phyloP scores from a whole-genome alignment of 306 rosid species.

The Vigna unguiculata region DNA sequence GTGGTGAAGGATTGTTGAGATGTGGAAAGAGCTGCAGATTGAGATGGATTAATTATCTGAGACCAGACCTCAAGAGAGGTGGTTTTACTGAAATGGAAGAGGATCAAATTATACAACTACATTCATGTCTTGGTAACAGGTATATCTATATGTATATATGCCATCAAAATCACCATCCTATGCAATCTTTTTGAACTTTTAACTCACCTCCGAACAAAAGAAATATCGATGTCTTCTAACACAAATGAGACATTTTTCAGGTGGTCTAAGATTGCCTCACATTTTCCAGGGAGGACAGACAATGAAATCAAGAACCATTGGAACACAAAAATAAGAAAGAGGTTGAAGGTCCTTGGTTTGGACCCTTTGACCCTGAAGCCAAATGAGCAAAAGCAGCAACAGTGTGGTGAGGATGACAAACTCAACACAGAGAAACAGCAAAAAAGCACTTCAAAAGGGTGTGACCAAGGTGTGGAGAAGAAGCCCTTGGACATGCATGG shows the following conservation, averaged over 20 bases:
- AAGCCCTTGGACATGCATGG: constrained; percentile 38
- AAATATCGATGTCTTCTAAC: constrained; percentile 28
- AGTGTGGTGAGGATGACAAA: constrained; percentile 40
- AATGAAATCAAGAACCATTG: constrained; percentile 98
- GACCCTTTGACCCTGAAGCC: constrained; percentile 70
- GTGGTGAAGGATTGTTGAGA: constrained; percentile 75
- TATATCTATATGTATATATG: constrained; percentile 35
- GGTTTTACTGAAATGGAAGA: constrained; percentile 87
- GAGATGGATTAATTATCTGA: constrained; percentile 95
- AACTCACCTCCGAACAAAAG: too few relatives aligned
- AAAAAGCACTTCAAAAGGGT: constrained; percentile 37
- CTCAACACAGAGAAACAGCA: constrained; percentile 14
- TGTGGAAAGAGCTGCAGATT: constrained; percentile 98
- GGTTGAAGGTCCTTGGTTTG: constrained; percentile 70
- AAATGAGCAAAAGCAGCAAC: constrained; percentile 47
- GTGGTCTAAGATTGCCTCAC: constrained; percentile 97
- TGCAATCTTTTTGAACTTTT: too few relatives aligned
- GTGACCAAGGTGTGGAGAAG: constrained; percentile 40
- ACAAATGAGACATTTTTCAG: constrained; percentile 47
- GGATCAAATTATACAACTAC: constrained; percentile 87
- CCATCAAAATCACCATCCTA: too few relatives aligned
- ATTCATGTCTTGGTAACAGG: constrained; percentile 93
- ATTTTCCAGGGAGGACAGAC: constrained; percentile 94
- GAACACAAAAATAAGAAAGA: constrained; percentile 92
- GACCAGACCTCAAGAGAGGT: constrained; percentile 99